Percentiles rank a stretch among this genome's conserved stretches.
These are phyloP conservation scores for Globisporangium ultimum DNA, from an alignment of 352 stramenopile species.

Conservation along the genomic window DNA sequence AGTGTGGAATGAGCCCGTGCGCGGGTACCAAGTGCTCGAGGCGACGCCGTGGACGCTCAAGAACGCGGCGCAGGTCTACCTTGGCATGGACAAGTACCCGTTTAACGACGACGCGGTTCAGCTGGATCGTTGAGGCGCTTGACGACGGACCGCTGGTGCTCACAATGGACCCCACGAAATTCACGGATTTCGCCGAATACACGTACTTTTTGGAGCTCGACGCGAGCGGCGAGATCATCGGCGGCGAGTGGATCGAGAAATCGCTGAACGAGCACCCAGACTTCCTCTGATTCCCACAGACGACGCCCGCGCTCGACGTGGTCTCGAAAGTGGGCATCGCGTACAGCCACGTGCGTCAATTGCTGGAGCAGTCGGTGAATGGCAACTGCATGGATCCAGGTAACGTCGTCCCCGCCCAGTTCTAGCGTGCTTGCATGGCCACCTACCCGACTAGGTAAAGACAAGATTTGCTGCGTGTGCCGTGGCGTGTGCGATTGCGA, in stretches of 20 bases:
- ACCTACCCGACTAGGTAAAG: neutral
- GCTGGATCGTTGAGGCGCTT: conserved; percentile 23
- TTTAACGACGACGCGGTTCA: conserved; percentile 26
- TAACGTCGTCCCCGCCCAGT: neutral
- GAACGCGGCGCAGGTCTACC: conserved; percentile 15
- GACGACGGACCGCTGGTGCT: conserved; percentile 9
- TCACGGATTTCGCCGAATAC: conserved; percentile 4
- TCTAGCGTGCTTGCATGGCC: neutral
- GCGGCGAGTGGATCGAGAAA: conserved; percentile 10
- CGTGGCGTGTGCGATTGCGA: too few species aligned
- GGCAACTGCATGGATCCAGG: conserved; percentile 10
- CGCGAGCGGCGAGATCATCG: conserved; percentile 10
- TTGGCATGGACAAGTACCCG: conserved; percentile 21
- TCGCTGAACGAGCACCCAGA: conserved; percentile 9
- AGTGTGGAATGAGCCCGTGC: conserved; percentile 33
- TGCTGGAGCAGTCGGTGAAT: conserved; percentile 5
- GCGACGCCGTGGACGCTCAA: conserved; percentile 15
- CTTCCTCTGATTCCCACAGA: conserved; percentile 9
- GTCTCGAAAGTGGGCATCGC: conserved; percentile 9
- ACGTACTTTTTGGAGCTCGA: conserved; percentile 10
- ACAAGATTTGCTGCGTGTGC: neutral
- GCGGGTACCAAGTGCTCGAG: conserved; percentile 16
- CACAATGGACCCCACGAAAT: neutral
- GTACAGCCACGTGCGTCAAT: conserved; percentile 5
- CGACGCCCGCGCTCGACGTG: neutral